Evolutionary conservation across 148 eudicot genomes (phyloP).

Genomic region (Dysphania ambrosioides): DNA sequence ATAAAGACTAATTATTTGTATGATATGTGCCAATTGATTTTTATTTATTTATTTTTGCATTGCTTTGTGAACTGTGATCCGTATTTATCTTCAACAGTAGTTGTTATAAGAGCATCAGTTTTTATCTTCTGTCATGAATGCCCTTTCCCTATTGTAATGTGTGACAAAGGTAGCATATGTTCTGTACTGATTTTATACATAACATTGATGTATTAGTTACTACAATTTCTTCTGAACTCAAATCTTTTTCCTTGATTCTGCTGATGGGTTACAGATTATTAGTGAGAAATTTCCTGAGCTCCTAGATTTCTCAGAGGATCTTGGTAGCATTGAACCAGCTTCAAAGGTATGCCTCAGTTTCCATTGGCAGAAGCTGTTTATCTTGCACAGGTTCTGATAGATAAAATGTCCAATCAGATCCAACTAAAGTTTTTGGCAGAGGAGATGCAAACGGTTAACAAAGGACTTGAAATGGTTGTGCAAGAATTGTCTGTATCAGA

Average conservation of each 20-base stretch:
- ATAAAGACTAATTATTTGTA: too few species aligned
- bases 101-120: not conserved
- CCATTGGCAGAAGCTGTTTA: not conserved
- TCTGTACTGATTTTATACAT: not conserved
- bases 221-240: not conserved
- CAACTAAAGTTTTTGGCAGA: slow-evolving; percentile 79
- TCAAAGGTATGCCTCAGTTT: slow-evolving; percentile 55
- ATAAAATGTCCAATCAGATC: slow-evolving; percentile 43
- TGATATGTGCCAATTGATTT: too few species aligned
- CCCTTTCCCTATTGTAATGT: not conserved
- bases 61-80: not conserved
- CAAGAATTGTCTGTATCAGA: slow-evolving; percentile 72
- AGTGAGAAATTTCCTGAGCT: slow-evolving; percentile 78
- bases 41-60: not conserved
- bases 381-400: slow-evolving; percentile 12
- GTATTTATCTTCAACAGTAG: not conserved
- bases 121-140: not conserved
- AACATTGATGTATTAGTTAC: not conserved
- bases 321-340: slow-evolving; percentile 71
- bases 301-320: slow-evolving; percentile 75
- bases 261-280: slow-evolving; percentile 48
- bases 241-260: not conserved
- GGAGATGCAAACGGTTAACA: slow-evolving; percentile 93
- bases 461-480: slow-evolving; percentile 75
- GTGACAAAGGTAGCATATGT: not conserved